A percentile compares a stretch with the other conserved stretches of the same genome.
Evolutionary conservation across 441 rosid species (phyloP).

Genomic region (Euphorbia schlechtendalii): DNA sequence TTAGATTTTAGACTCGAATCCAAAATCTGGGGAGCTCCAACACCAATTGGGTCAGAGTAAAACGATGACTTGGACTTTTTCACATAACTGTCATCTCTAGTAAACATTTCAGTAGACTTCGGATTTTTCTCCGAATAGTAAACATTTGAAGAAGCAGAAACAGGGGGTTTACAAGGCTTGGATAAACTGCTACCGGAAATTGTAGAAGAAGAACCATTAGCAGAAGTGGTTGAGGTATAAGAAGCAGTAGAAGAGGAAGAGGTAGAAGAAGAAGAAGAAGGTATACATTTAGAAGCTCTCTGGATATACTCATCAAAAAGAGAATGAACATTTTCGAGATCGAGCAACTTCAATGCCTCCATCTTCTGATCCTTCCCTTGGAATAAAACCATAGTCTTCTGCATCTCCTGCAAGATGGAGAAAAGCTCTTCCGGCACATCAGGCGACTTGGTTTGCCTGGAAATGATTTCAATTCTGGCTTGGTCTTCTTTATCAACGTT

Average conservation of each 20-base stretch:
- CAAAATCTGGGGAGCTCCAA: constrained; percentile 39
- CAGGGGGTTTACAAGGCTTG: constrained; percentile 15
- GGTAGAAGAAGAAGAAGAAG: constrained; percentile 33
- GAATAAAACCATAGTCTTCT: constrained; percentile 38
- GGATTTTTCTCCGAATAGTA: constrained; percentile 25
- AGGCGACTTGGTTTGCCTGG: constrained; percentile 35
- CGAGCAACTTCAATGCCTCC: constrained; percentile 65
- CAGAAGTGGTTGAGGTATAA: constrained; percentile 19
- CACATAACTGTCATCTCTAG: constrained; percentile 74
- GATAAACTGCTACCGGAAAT: background rate
- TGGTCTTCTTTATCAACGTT: constrained; percentile 78
- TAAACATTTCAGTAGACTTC: constrained; percentile 33
- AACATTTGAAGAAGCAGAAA: constrained; percentile 22
- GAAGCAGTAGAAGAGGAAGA: constrained; percentile 23
- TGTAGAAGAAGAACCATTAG: constrained; percentile 24
- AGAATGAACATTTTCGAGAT: constrained; percentile 61
- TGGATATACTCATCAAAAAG: constrained; percentile 78
- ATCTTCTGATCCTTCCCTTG: constrained; percentile 64
- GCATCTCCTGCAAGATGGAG: constrained; percentile 67
- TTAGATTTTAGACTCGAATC: constrained; percentile 55
- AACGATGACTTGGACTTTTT: constrained; percentile 47
- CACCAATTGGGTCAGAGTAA: constrained; percentile 37
- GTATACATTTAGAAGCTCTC: constrained; percentile 65
- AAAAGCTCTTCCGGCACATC: constrained; percentile 68
- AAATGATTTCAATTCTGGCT: constrained; percentile 49